Base-by-base conservation (phyloP, 140 eudicot genomes). In the Senecio squalidus region DNA sequence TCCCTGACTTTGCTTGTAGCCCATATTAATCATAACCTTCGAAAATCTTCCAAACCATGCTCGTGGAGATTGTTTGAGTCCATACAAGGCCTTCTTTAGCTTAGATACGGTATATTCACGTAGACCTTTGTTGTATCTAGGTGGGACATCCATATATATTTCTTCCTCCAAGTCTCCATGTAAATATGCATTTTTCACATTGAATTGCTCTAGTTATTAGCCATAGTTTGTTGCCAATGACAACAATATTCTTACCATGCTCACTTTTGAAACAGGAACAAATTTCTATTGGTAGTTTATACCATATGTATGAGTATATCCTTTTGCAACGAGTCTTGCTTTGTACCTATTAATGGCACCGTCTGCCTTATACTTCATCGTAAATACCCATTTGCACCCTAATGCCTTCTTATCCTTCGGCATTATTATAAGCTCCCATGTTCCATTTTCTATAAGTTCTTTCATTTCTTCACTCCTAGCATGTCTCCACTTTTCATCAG, bases 61-160 rank as follows among this genome's bases (percentile, higher is more conserved):
- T n/a, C n/a, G n/a, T n/a, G n/a, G n/a, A n/a, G n/a, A 52, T 56
- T 68, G 74, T 45, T 68, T 56, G 0, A 68, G 25, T 8, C 66
- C 66, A n/a, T 68, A 68, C 2, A 57, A 8, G 0, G 58, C 22
- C 26, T 46, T 57, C 3, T 44, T 18, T 3, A 57, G 9, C 9
- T 33, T 68, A 26, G 66, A 68, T 0, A 9, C 29, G 10, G 6
- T 18, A 21, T 47, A 2, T 16, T 2, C 6, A 0, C 8, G 0
- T 14, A 15, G 9, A 15, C 16, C 0, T 44, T 7, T 16, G 2
- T 44, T 7, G 9, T 3, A 44, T 15, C 50, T 22, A 6, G 23
- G 50, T 44, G 24, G 24, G 7, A 17, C 7, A 44, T 7, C 9
- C 51, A 17, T 44, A 17, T n/a, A 44, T 17, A 44, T 18, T 2